Percentiles rank a stretch among this genome's conserved stretches.
Conservation (phyloP, 176 grass and related monocot species). For the Paspalum vaginatum region DNA sequence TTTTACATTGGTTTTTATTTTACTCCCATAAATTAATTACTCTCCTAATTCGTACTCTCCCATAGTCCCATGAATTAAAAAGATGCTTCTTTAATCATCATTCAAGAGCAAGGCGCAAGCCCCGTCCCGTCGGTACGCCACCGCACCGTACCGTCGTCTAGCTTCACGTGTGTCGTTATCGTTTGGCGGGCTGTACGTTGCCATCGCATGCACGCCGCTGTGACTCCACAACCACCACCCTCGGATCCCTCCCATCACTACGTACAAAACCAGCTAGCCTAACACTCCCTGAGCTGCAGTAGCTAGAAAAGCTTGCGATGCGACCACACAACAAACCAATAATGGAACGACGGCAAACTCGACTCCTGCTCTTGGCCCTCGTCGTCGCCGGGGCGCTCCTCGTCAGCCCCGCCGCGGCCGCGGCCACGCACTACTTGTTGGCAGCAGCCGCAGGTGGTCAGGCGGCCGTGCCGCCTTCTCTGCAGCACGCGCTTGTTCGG, state of each 20-base stretch:
- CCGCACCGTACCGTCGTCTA: not conserved
- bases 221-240: not conserved
- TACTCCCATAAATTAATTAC: too few species aligned
- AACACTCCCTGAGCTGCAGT: too few species aligned
- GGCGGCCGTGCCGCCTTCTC: not conserved
- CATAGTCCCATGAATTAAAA: too few species aligned
- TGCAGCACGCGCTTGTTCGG: not conserved
- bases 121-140: not conserved
- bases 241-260: too few species aligned
- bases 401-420: not conserved
- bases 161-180: constrained; percentile 9
- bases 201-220: too few species aligned
- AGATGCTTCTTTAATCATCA: not conserved
- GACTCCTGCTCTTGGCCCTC: not conserved
- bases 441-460: too few species aligned
- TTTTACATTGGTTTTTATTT: too few species aligned
- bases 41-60: too few species aligned
- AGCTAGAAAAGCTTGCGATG: too few species aligned
- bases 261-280: not conserved
- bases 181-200: not conserved
- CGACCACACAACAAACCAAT: too few species aligned
- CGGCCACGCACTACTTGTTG: not conserved
- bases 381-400: not conserved
- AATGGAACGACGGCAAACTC: not conserved
- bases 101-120: constrained; percentile 2